Percentiles rank a stretch among this genome's conserved stretches.
Evolutionary conservation across 2,329 filamentous ascomycete genomes (phyloP).

Genomic region (Sphaerostilbella broomeana): DNA sequence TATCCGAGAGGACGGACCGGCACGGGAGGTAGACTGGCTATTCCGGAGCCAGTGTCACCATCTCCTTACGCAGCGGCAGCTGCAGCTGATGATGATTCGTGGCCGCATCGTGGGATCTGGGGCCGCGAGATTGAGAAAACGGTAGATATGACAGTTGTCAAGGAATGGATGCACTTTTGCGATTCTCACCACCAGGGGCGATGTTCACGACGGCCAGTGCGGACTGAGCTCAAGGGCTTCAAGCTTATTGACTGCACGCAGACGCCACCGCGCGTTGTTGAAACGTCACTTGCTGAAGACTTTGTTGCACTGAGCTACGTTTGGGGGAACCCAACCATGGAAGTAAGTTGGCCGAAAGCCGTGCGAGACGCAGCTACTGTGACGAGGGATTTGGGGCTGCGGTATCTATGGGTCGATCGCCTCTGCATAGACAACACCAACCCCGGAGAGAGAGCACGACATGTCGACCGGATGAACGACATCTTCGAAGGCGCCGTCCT

Average conservation of each 20-base stretch:
- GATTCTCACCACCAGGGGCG: constrained; percentile 28
- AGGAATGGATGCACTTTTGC: constrained; percentile 30
- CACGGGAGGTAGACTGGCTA: constrained; percentile 14
- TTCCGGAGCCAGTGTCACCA: constrained; percentile 16
- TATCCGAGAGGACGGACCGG: constrained; percentile 16
- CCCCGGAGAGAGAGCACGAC: constrained; percentile 21
- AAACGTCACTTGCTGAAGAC: constrained; percentile 22
- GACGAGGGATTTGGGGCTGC: constrained; percentile 25
- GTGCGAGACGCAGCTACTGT: constrained; percentile 27
- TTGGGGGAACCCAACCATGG: constrained; percentile 22
- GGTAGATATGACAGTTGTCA: constrained; percentile 25
- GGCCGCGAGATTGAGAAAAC: constrained; percentile 25
- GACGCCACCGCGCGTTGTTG: constrained; percentile 25
- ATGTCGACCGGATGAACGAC: constrained; percentile 32
- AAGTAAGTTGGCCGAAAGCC: constrained; percentile 25
- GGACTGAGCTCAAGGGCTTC: constrained; percentile 24
- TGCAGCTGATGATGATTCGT: constrained; percentile 12
- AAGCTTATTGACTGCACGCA: constrained; percentile 28
- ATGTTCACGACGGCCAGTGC: constrained; percentile 23
- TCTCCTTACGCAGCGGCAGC: not conserved
- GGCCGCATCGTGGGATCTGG: constrained; percentile 29
- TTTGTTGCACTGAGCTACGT: constrained; percentile 33
- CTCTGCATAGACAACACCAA: constrained; percentile 27
- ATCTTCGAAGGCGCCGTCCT: constrained; percentile 30
- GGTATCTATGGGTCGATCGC: constrained; percentile 34